These are phyloP conservation scores for Aspergillus conjunctus DNA, from an alignment of 495 filamentous ascomycete species.

Conservation along the genomic window DNA sequence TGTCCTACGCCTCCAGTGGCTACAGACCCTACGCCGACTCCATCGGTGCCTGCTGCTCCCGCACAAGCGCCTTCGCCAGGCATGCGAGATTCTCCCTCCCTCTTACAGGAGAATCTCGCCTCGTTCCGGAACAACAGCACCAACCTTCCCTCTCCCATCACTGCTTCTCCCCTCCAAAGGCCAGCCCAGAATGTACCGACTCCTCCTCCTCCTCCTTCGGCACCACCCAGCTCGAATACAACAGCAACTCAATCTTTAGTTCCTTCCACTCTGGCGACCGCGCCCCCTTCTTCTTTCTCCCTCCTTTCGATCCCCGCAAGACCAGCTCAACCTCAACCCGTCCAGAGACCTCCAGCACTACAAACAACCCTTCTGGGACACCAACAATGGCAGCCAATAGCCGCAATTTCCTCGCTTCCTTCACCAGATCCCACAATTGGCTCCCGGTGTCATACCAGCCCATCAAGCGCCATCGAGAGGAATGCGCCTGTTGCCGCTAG, in stretches of 20 bases:
- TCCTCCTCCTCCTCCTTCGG: constrained; percentile 9
- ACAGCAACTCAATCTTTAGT: constrained; percentile 5
- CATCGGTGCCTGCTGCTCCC: constrained; percentile 2
- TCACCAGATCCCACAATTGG: constrained; percentile 28
- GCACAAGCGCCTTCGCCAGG: constrained; percentile 14
- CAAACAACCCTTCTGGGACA: not conserved
- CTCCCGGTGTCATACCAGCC: constrained; percentile 21
- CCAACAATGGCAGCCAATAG: constrained; percentile 5
- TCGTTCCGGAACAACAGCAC: constrained; percentile 2
- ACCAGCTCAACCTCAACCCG: not conserved
- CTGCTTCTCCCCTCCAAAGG: constrained; percentile 3
- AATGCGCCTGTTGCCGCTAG: constrained; percentile 12
- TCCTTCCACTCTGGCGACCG: not conserved
- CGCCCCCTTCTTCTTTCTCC: not conserved
- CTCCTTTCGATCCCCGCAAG: not conserved
- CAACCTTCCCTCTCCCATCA: not conserved
- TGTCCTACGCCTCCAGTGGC: not conserved
- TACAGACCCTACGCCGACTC: not conserved
- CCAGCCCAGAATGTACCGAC: constrained; percentile 9
- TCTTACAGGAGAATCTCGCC: constrained; percentile 6
- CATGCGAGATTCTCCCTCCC: constrained; percentile 21
- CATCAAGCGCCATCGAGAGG: constrained; percentile 18
- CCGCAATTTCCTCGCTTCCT: constrained; percentile 22
- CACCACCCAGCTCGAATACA: constrained; percentile 5
- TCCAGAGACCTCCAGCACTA: not conserved